Percentiles rank a stretch among this genome's conserved stretches.
Conservation (phyloP, 73 alveolate genomes). For the Paramecium sonneborni region DNA sequence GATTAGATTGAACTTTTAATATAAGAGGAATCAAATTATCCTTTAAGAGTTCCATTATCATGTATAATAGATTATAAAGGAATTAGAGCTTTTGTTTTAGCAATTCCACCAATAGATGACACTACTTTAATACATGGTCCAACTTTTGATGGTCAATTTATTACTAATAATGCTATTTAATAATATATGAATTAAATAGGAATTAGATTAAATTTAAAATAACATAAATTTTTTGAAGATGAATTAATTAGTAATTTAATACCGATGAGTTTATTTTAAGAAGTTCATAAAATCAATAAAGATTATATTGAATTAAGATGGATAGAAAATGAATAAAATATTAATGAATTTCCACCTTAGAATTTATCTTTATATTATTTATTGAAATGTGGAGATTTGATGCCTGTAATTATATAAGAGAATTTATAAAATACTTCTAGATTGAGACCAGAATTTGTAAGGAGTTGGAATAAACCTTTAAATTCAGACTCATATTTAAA, state of each 20-base stretch:
- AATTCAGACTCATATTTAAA: not conserved
- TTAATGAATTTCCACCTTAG: conserved; percentile 6
- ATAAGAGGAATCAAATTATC: not conserved
- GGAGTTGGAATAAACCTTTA: not conserved
- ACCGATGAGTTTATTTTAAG: conserved; percentile 9
- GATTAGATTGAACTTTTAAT: not conserved
- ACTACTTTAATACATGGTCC: conserved; percentile 23
- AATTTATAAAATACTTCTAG: not conserved
- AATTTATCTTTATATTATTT: not conserved
- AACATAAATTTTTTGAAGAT: conserved; percentile 23
- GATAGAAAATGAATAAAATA: conserved; percentile 10
- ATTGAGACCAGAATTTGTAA: conserved; percentile 31
- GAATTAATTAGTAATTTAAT: not conserved
- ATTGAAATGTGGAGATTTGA: conserved; percentile 39
- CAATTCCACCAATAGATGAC: conserved; percentile 10
- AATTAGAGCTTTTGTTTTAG: conserved; percentile 27
- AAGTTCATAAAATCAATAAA: not conserved
- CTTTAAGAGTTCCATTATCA: conserved; percentile 19
- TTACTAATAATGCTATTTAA: not conserved
- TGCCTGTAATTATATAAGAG: not conserved
- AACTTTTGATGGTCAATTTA: not conserved
- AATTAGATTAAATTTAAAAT: not conserved
- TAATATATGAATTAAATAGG: not conserved
- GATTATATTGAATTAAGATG: conserved; percentile 47
- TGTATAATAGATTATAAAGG: conserved; percentile 42